A percentile compares a stretch with the other conserved stretches of the same genome.
Conservation (phyloP, 306 rosid species). For the Cucumis sativus region DNA sequence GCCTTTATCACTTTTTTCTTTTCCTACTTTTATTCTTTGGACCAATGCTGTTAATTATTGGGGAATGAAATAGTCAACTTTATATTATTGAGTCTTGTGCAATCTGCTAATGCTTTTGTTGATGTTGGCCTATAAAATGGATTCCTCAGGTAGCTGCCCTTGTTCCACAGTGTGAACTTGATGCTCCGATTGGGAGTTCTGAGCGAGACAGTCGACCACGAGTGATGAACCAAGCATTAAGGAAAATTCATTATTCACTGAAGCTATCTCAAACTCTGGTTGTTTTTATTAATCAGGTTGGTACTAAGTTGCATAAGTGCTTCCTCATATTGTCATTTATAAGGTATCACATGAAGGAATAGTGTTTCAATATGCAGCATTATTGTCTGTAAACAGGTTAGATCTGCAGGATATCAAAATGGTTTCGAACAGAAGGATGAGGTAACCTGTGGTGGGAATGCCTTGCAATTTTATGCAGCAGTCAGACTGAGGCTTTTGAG, state of each 20-base stretch:
- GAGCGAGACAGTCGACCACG: constrained; percentile 33
- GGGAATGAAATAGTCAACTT: neutral
- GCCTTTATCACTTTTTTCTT: neutral
- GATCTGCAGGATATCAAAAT: constrained; percentile 33
- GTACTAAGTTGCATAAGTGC: neutral
- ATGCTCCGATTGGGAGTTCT: constrained; percentile 28
- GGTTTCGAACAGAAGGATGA: constrained; percentile 39
- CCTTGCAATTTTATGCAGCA: constrained; percentile 76
- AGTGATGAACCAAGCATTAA: constrained; percentile 61
- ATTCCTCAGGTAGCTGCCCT: constrained; percentile 84
- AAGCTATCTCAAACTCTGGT: constrained; percentile 47
- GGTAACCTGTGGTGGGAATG: constrained; percentile 87
- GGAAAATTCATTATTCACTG: constrained; percentile 63
- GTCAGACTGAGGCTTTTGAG: constrained; percentile 59
- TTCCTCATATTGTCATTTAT: constrained; percentile 8
- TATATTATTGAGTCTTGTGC: neutral
- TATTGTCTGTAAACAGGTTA: constrained; percentile 29
- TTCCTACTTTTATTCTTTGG: neutral
- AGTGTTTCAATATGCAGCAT: neutral
- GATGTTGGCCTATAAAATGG: neutral
- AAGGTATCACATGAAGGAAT: neutral
- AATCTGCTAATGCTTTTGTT: neutral
- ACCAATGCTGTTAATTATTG: neutral
- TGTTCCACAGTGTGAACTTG: constrained; percentile 65
- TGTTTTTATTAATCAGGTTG: constrained; percentile 70